Evolutionary conservation across 805 yeast genomes (phyloP), one percentile per base, ranked within the genome.

Genomic region (Danielia reshetovae): DNA sequence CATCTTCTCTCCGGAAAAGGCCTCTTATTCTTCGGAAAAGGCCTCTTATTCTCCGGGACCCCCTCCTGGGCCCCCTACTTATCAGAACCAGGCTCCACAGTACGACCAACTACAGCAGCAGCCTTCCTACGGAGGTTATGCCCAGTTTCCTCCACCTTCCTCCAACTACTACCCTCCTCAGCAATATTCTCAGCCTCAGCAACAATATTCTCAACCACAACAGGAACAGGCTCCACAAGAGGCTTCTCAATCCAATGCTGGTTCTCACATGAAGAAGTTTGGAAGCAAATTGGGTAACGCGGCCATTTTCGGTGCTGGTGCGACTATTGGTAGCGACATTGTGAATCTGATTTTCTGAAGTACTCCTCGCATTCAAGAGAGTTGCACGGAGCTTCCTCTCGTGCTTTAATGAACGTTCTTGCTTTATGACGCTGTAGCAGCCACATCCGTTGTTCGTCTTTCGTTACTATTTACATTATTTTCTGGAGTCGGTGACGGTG

Each of bases 281-380:
- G 94, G 94, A 17, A 72, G 84, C 43, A 82, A 85, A 60, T 64
- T 89, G 39, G 96, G 95, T 40, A 79, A 87, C 47, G 94, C 97
- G n/a, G 89, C 94, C 23, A 77, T 89, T 31, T 90, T 87, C 46
- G 97, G 97, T 60, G 96, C 95, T 7, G 97, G 97, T 68, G 95
- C 97, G 25, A 81, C 96, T 1, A 69, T 89, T 35, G 97, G 97
- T 53, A 73, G 85, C 29, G 87, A 84, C 51, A 49, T 90, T 33
- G 85, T 89, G 26, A 78, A 83, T 51, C 72, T 85, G 27, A 81
- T 85, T 40, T 79, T 82, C 48, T 79, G 61, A 55, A 15, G 23
- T 21, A 10, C 26, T 13, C 6, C 26, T 24, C 13, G 13, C n/a
- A 9, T 24, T 24, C n/a, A n/a, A n/a, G n/a, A n/a, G n/a, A n/a